Evolutionary conservation across 768 basidiomycete species (phyloP).

Genomic region (Kwoniella bestiolae): DNA sequence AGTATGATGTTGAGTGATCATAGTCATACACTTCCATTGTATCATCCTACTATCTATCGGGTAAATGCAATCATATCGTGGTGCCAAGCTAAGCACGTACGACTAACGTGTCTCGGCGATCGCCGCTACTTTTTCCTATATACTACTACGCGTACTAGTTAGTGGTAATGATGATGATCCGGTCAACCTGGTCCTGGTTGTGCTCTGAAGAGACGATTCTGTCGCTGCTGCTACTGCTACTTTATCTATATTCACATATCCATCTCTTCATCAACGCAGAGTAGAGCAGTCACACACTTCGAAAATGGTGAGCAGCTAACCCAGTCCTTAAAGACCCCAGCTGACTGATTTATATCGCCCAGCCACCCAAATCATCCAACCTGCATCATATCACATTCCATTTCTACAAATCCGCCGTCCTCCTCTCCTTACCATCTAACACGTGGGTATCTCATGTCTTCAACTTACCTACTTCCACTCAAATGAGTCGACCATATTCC

Average conservation of each 20-base stretch:
- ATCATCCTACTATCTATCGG: too few species aligned
- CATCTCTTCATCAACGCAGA: too few species aligned
- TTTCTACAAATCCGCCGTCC: conserved; percentile 42
- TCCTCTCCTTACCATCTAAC: conserved; percentile 42
- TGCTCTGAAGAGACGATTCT: too few species aligned
- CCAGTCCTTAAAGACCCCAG: background rate
- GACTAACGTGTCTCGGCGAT: conserved; percentile 3
- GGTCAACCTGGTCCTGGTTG: background rate
- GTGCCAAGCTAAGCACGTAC: too few species aligned
- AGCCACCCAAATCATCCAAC: conserved; percentile 49
- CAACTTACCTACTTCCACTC: background rate
- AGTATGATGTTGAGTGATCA: background rate
- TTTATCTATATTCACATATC: too few species aligned
- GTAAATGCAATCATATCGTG: background rate
- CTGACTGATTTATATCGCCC: background rate
- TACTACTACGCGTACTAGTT: background rate
- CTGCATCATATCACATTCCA: conserved; percentile 49
- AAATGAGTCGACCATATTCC: too few species aligned
- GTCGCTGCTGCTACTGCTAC: too few species aligned
- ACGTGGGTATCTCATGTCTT: conserved; percentile 36
- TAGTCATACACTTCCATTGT: background rate
- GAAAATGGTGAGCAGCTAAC: background rate
- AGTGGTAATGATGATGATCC: background rate
- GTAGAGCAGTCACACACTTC: too few species aligned
- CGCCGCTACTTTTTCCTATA: background rate